Conservation (phyloP, 352 stramenopile genomes). For the Pythium sp. region DNA sequence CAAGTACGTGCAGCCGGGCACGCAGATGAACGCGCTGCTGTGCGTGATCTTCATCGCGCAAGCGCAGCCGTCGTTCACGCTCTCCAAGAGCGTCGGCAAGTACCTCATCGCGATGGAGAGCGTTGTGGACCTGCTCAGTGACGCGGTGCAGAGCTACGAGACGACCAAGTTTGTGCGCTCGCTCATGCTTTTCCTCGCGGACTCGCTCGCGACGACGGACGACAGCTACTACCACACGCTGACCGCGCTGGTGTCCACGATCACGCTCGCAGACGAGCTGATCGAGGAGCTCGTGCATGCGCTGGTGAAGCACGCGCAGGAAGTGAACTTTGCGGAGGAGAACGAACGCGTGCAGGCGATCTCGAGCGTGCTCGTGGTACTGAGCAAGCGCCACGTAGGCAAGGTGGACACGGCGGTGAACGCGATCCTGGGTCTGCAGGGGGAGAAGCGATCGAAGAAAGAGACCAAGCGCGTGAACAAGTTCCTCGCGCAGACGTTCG, state of each 20-base stretch:
- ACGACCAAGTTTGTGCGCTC: conserved; percentile 64
- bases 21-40: conserved; percentile 71
- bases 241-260: conserved; percentile 33
- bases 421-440: conserved; percentile 22
- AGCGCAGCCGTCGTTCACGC: conserved; percentile 62
- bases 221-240: conserved; percentile 45
- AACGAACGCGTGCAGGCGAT: conserved; percentile 42
- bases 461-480: conserved; percentile 47
- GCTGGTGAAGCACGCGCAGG: conserved; percentile 44
- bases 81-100: conserved; percentile 57
- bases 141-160: conserved; percentile 72
- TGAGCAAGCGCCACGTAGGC: conserved; percentile 61
- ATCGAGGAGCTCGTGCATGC: conserved; percentile 45
- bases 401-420: conserved; percentile 48
- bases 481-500: conserved; percentile 69
- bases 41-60: conserved; percentile 76
- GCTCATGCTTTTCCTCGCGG: conserved; percentile 48
- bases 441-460: conserved; percentile 33
- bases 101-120: conserved; percentile 68
- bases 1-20: conserved; percentile 65
- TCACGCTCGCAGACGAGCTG: conserved; percentile 45
- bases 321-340: conserved; percentile 36
- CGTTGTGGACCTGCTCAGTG: conserved; percentile 54
- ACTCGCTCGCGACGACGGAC: conserved; percentile 32
- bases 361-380: conserved; percentile 36